Base-by-base conservation (phyloP, 805 yeast species). In the Diddensiella santjacobensis region DNA sequence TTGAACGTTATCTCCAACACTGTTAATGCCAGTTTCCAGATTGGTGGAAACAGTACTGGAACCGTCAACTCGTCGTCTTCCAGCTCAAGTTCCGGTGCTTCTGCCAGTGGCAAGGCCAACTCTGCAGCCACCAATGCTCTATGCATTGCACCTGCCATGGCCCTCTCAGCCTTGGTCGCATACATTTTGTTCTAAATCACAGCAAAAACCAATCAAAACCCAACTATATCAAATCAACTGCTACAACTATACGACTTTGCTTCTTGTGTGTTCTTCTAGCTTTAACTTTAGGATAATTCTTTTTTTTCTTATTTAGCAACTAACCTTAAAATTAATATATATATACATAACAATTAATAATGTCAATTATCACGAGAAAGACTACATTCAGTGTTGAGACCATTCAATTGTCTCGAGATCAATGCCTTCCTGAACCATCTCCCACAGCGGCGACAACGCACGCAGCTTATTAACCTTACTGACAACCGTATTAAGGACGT, bases 381-480 rank as follows among this genome's bases (percentile, higher is more conserved):
- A 26, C 13, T 13, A 26, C 8, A 35, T 35, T 42, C 68, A 93
- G 70, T 93, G 99, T 56, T 96, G 98, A 51, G 96, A 87, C 99
- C 99, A 93, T 72, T 93, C 95, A 61, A 93, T 93, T 29, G 95
- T 78, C 62, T 84, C 79, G 66, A 93, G 74, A 65, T 93, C 99
- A 61, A 93, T 91, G 58, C 99, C 99, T 57, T 93, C 98, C 70
- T 93, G 96, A 49, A 88, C 96, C 98, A 93, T 90, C 72, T 93
- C 99, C 98, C 98, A 93, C 60, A 93, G 74, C 42, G 99, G 99
- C 49, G 93, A 82, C 70, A 93, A 75, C 63, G 89, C 91, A 70
- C 99, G 81, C 65, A 93, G 77, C 70, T 88, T 88, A 55, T 82
- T 83, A 47, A 93, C 98, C 69, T 97, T 81, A 66, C 87, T 90